Evolutionary conservation across 768 basidiomycete species (phyloP), one percentile per base, ranked within the genome.

Genomic region (Russula lepida): DNA sequence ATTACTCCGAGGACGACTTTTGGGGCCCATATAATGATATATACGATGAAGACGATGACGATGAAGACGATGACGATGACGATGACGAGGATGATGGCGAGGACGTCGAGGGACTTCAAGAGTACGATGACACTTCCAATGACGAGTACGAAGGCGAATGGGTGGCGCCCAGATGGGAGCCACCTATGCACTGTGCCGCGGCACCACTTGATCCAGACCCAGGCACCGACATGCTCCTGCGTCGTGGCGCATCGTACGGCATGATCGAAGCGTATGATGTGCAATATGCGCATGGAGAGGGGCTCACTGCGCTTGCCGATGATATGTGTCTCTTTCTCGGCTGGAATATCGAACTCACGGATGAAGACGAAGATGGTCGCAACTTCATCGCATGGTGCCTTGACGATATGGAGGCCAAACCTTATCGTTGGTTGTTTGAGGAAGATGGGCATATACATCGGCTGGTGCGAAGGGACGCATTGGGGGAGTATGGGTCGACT

Each of bases 261-360:
- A 85, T 89, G 84, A 75, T 86, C 43, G 74, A 77, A 32, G 71
- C 73, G 23, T 86, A 79, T 63, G 71, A 78, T 7, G 78, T 88
- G 74, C 69, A 73, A 25, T 88, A 88, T 68, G 67, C 68, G 0
- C 84, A 84, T 66, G 61, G 69, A n/a, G 72, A 74, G 15, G 86
- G 86, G 3, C 74, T 89, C 43, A 66, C 79, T 21, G 80, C 81
- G 11, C 54, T 70, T 27, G 69, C 74, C 28, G 70, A 74, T 27
- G 72, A 68, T 17, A 74, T 77, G 67, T 74, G 79, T 28, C 68
- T 88, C 9, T 84, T 76, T 64, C 76, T 89, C 5, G 88, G 88
- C 5, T 89, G 85, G 85, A 88, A 87, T 64, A 78, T 89, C 56
- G 65, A 72, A 21, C 70, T 84, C 50, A 76, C 72, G 39, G 70